These are phyloP conservation scores for Drechslerella stenobrocha DNA, from an alignment of 2,329 filamentous ascomycete species.

Conservation along the genomic window DNA sequence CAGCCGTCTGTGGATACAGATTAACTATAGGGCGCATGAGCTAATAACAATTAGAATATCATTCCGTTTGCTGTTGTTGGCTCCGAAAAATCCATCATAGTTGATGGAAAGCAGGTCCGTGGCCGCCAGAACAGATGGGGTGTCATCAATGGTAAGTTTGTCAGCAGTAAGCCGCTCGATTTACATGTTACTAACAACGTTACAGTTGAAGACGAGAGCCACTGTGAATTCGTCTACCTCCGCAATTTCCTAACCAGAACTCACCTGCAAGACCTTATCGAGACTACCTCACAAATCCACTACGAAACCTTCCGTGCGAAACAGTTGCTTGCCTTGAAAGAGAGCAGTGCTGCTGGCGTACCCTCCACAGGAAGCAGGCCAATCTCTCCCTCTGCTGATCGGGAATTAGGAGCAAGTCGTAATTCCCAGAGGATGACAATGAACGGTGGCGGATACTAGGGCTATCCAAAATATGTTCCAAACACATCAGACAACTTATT, in stretches of 20 bases:
- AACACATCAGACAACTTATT: slow-evolving; percentile 1
- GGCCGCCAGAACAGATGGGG: slow-evolving; percentile 99
- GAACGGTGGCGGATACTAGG: slow-evolving; percentile 81
- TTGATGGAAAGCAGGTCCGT: slow-evolving; percentile 95
- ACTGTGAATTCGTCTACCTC: slow-evolving; percentile 99
- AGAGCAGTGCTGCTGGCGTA: slow-evolving; percentile 82
- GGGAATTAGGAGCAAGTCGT: slow-evolving; percentile 80
- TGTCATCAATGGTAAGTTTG: slow-evolving; percentile 72
- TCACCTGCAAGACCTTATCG: slow-evolving; percentile 96
- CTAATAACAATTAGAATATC: slow-evolving; percentile 66
- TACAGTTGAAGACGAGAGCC: slow-evolving; percentile 90
- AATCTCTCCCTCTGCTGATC: slow-evolving; percentile 91
- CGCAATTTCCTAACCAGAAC: slow-evolving; percentile 98
- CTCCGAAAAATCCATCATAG: slow-evolving; percentile 96
- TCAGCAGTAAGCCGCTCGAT: not conserved
- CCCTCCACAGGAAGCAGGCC: slow-evolving; percentile 72
- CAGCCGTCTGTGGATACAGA: not conserved
- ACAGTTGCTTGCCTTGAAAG: slow-evolving; percentile 95
- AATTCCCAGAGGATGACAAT: slow-evolving; percentile 97
- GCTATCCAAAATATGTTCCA: slow-evolving; percentile 39
- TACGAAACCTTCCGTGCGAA: slow-evolving; percentile 99
- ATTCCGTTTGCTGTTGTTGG: slow-evolving; percentile 98
- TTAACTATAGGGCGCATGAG: slow-evolving; percentile 2
- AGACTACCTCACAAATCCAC: slow-evolving; percentile 99
- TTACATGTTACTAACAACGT: slow-evolving; percentile 19